Evolutionary conservation across 2,329 filamentous ascomycete species (phyloP).

Genomic region (Orbilia ellipsospora): DNA sequence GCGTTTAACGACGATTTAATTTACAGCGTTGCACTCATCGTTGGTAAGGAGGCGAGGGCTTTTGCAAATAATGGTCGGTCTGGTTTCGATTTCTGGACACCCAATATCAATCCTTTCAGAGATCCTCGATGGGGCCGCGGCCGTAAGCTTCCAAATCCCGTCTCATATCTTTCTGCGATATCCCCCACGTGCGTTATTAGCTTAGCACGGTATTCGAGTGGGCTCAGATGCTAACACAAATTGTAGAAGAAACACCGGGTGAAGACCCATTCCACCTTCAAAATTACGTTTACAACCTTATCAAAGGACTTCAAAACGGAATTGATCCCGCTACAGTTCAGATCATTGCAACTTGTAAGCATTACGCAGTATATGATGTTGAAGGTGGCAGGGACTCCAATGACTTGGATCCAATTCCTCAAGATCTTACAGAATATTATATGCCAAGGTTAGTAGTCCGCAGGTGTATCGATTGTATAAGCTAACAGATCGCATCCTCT

Average conservation of each 20-base stretch:
- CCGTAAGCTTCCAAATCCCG: too few species aligned
- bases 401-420: not conserved
- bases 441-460: not conserved
- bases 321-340: slow-evolving; percentile 1
- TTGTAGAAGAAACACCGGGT: not conserved
- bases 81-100: too few species aligned
- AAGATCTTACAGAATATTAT: slow-evolving; percentile 4
- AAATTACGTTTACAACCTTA: not conserved
- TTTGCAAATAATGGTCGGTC: too few species aligned
- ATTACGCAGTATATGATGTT: not conserved
- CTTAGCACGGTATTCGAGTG: too few species aligned
- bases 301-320: not conserved
- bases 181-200: too few species aligned
- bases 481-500: too few species aligned
- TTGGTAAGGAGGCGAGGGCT: too few species aligned
- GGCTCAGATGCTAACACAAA: not conserved
- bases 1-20: too few species aligned
- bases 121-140: too few species aligned
- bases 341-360: not conserved
- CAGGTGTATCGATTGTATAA: not conserved
- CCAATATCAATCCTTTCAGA: too few species aligned
- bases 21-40: too few species aligned
- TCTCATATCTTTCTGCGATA: too few species aligned
- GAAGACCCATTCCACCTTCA: slow-evolving; percentile 1
- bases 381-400: slow-evolving; percentile 1